Evolutionary conservation across 1,284 basidiomycete genomes (phyloP), one percentile per base, ranked within the genome.

Genomic region (Porphyrellus sp.): DNA sequence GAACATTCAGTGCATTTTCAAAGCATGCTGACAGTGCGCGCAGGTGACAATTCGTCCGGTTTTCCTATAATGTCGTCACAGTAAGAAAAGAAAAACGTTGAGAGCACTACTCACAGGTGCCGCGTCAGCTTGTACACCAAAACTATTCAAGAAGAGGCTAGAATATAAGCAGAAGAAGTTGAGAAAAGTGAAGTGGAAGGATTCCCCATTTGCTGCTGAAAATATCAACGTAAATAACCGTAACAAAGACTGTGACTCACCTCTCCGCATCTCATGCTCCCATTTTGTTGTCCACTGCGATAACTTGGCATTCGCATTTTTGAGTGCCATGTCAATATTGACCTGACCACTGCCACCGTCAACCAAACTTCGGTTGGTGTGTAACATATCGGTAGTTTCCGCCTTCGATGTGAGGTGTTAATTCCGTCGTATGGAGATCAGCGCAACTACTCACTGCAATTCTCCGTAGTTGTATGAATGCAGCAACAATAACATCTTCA

Each of bases 111-210:
- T 62, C 60, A 81, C 85, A 55, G 80, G 77, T 49, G 72, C 68
- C 65, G 83, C 77, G 25, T 80, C 78, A 23, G 78, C 76, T 60
- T 86, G 81, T 43, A 91, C 79, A 24, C 86, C 89, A 65, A 89
- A 87, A 56, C 85, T 88, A 68, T 91, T 91, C 60, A 91, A 72
- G 72, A 91, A 91, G 40, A 91, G 73, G 53, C 84, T 77, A 42
- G 88, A 85, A 64, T 91, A 82, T 21, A 88, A 72, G 47, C 86
- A 79, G 76, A 91, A 91, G 62, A 87, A 81, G 59, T 70, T 79
- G 30, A 91, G 73, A 69, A 91, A 82, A 5, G 82, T 81, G 50
- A 78, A 77, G 63, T 91, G 88, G 68, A 91, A 91, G 13, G 75
- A 75, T 70, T 82, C 78, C 50, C 84, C 81, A 52, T 76, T 75